Conservation (phyloP, 805 yeast species). For the Yarrowia divulgata region DNA sequence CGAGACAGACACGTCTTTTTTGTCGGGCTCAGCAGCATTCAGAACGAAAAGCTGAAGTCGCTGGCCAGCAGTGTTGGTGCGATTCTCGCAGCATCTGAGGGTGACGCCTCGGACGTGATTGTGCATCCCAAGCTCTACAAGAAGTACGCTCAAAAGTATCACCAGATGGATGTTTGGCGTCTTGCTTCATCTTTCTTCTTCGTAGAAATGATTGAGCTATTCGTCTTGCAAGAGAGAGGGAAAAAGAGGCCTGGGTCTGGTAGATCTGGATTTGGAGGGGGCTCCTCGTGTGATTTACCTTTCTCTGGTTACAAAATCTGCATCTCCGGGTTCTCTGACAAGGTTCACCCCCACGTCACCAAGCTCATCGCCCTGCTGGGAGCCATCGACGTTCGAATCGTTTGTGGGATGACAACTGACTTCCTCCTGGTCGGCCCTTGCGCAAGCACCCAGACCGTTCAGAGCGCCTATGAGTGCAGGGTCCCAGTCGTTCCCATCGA, state of each 20-base stretch:
- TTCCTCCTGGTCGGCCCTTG: neutral
- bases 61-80: neutral
- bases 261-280: neutral
- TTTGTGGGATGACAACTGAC: neutral
- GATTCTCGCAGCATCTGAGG: neutral
- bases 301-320: neutral
- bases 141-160: neutral
- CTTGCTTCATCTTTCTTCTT: neutral
- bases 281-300: neutral
- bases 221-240: neutral
- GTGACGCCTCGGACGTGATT: neutral
- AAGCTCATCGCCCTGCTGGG: neutral
- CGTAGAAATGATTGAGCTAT: neutral
- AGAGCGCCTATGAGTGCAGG: neutral
- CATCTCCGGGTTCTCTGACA: neutral
- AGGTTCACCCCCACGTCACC: neutral
- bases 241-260: neutral
- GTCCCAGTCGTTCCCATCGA: neutral
- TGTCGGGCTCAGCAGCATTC: neutral
- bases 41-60: neutral
- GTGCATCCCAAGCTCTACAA: neutral
- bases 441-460: neutral
- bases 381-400: neutral
- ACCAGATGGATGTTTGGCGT: neutral
- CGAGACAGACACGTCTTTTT: neutral